phyloP scores from a whole-genome alignment of 2,329 filamentous ascomycete species.

The Thelonectria rubi region DNA sequence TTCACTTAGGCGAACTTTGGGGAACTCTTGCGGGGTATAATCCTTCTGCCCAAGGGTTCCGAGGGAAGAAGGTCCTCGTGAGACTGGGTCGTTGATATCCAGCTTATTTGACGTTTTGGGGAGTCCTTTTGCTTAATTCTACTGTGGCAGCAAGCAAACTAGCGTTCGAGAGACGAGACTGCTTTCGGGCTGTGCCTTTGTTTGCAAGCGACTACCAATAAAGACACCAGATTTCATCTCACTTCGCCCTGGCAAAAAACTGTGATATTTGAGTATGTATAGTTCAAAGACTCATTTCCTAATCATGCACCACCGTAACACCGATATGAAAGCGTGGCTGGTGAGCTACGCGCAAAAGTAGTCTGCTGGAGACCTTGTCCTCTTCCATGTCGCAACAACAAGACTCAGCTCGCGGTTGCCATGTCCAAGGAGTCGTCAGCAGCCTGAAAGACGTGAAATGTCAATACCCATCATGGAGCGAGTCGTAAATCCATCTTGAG shows the following conservation, averaged over 20 bases:
- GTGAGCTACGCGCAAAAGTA: conserved; percentile 5
- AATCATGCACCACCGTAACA: conserved; percentile 39
- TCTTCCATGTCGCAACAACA: background rate
- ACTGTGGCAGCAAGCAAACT: background rate
- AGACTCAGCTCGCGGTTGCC: conserved; percentile 2
- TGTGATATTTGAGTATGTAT: conserved; percentile 29
- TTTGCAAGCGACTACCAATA: background rate
- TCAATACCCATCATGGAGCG: conserved; percentile 12
- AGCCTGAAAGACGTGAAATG: conserved; percentile 2
- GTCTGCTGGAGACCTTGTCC: conserved; percentile 24
- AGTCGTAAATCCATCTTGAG: conserved; percentile 11
- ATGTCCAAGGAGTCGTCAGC: conserved; percentile 1
- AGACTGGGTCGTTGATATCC: background rate
- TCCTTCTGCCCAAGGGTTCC: too few relatives aligned
- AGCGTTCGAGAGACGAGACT: conserved; percentile 17
- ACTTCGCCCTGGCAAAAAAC: background rate
- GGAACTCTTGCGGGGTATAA: background rate
- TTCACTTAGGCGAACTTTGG: conserved; percentile 19
- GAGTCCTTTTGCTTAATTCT: conserved; percentile 13
- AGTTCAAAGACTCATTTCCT: conserved; percentile 38
- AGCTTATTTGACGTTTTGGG: background rate
- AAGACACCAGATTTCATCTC: background rate
- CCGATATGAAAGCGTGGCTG: conserved; percentile 34
- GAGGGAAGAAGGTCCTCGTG: conserved; percentile 1
- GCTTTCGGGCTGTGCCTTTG: background rate